These are phyloP conservation scores for Pneumocystis jirovecii DNA, from an alignment of 1,139 yeast genomes.

Conservation along the genomic window DNA sequence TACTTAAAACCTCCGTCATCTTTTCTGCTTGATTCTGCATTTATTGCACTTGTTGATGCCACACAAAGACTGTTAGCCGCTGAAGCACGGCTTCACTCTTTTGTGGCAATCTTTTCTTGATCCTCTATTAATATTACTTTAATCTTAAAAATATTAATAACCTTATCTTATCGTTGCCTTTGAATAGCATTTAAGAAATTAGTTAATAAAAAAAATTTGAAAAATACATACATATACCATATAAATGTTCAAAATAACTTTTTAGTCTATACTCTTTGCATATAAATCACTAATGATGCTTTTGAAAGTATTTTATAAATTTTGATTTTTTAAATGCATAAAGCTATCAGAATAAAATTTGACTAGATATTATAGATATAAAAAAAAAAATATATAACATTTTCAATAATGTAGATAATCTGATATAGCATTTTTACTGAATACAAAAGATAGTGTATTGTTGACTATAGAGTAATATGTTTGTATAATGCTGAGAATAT, in stretches of 20 bases:
- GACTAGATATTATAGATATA: not conserved
- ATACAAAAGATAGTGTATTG: not conserved
- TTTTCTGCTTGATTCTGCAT: not conserved
- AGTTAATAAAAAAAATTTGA: no score
- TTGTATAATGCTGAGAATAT: no score
- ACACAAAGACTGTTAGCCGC: not conserved
- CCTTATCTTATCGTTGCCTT: not conserved
- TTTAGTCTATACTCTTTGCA: not conserved
- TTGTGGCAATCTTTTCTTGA: not conserved
- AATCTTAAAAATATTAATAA: no score
- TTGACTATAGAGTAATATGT: not conserved
- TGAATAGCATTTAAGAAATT: not conserved
- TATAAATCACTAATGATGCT: not conserved
- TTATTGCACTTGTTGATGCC: not conserved
- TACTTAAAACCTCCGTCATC: not conserved
- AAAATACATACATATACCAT: not conserved
- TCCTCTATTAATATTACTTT: not conserved
- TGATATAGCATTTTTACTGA: not conserved
- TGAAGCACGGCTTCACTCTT: not conserved
- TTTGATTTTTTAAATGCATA: not conserved
- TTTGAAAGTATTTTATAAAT: not conserved
- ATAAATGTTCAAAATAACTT: not conserved
- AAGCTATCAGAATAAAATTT: not conserved
- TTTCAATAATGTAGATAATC: not conserved
- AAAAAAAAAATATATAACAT: not conserved